Evolutionary conservation across 2,329 filamentous ascomycete species (phyloP), one percentile per base, ranked within the genome.

Genomic region (Verticillium tricorpus): DNA sequence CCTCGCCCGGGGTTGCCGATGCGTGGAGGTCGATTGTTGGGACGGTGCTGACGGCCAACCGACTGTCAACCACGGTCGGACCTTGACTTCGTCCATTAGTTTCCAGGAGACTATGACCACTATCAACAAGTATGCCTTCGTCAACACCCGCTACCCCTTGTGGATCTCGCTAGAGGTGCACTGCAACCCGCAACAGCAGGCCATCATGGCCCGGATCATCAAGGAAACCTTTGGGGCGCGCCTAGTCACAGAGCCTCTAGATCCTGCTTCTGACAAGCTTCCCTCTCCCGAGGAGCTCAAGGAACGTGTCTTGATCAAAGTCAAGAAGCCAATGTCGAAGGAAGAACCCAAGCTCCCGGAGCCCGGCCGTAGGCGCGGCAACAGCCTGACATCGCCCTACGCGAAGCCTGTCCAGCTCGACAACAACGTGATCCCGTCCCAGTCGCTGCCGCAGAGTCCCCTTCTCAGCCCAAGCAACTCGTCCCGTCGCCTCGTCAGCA

Each of bases 1-100:
- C 3, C 83, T 99, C 7, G 88, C 91, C 65, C 89, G 91, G 63
- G 93, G 93, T 9, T 99, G 95, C 73, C 90, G 95, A 58, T 98
- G 95, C 74, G 89, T 99, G 56, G 95, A 99, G 77, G 92, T 99
- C 59, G 95, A 99, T 76, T 98, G 94, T 76, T 99, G 95, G 95
- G 93, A 99, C 75, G 95, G 95, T 17, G 84, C 86, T 59, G 90
- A 97, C 71, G 92, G 92, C 45, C 86, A 92, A 69, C 95, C 95
- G 1, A 87, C 93, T 60, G 95, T 99, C 35, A 93, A 92, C 64
- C 95, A 99, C 69, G 95, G 95, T 28, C 88, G 89, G 62, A 97
- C 93, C 0, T 83, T 96, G 75, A 98, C 95, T 0, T 94, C 88
- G 14, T 89, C 91, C 62, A 93, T 98, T 61, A 87, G 91, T 40